Conservation (phyloP, 805 yeast genomes). For the Teunomyces barrocoloradensis region DNA sequence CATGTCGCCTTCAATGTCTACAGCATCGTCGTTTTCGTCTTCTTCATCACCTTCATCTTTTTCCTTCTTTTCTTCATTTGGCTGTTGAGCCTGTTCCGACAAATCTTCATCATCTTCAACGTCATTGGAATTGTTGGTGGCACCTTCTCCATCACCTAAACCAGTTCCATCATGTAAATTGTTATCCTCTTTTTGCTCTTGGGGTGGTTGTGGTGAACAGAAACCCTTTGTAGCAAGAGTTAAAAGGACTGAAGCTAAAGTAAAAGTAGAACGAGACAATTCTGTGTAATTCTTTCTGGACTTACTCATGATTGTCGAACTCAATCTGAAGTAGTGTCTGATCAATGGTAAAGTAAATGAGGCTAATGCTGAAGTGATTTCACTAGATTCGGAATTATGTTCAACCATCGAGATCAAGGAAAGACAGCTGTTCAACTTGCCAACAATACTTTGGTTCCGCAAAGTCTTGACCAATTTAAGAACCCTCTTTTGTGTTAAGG, state of each 20-base stretch:
- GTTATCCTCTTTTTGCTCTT: constrained; percentile 57
- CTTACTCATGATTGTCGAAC: constrained; percentile 41
- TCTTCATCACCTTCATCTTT: constrained; percentile 60
- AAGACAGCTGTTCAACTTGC: constrained; percentile 35
- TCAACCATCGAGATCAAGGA: constrained; percentile 32
- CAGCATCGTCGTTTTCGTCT: constrained; percentile 78
- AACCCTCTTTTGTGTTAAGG: constrained; percentile 44
- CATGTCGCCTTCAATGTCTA: constrained; percentile 95
- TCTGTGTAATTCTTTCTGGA: constrained; percentile 49
- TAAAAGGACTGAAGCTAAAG: constrained; percentile 53
- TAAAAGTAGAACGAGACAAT: constrained; percentile 59
- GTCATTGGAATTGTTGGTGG: constrained; percentile 73
- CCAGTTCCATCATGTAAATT: constrained; percentile 85
- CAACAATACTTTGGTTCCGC: constrained; percentile 36
- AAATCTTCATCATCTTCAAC: constrained; percentile 91
- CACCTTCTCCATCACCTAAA: constrained; percentile 91
- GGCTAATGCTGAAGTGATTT: constrained; percentile 45
- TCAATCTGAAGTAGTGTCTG: constrained; percentile 55
- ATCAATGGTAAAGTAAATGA: constrained; percentile 63
- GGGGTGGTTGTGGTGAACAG: constrained; percentile 84
- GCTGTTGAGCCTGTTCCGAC: constrained; percentile 70
- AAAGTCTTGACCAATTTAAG: constrained; percentile 41
- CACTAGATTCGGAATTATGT: constrained; percentile 36
- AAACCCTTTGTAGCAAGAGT: constrained; percentile 77
- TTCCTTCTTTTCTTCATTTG: constrained; percentile 65